A percentile compares a stretch with the other conserved stretches of the same genome.
phyloP scores from a whole-genome alignment of 257 asterid genomes.

The Anisodus tanguticus region DNA sequence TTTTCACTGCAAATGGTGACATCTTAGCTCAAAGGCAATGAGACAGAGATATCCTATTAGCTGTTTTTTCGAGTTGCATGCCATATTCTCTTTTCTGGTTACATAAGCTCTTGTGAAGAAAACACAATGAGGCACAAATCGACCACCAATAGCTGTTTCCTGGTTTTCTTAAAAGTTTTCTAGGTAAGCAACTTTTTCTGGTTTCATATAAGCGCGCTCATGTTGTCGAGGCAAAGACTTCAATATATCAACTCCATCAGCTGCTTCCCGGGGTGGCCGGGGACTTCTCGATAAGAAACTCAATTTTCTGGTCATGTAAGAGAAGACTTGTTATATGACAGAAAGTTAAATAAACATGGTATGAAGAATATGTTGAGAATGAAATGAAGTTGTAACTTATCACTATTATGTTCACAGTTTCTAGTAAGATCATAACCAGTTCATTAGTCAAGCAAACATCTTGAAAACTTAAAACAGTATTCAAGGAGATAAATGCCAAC shows the following conservation, averaged over 20 bases:
- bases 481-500: neutral
- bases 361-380: neutral
- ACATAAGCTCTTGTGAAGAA: neutral
- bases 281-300: conserved; percentile 64
- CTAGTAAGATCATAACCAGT: neutral
- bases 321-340: conserved; percentile 5
- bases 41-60: neutral
- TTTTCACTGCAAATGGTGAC: neutral
- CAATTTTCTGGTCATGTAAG: conserved; percentile 55
- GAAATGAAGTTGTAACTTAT: neutral
- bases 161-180: neutral
- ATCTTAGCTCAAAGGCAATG: neutral
- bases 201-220: neutral
- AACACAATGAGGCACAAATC: conserved; percentile 3
- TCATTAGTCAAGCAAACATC: conserved; percentile 24
- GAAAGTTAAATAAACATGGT: neutral
- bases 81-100: neutral
- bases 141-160: neutral
- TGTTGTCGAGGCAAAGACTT: neutral
- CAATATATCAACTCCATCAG: neutral
- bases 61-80: neutral
- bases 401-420: neutral
- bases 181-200: neutral
- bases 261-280: conserved; percentile 40
- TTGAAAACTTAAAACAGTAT: neutral